phyloP scores from a whole-genome alignment of 106 monocot species.

The Dioscorea zingiberensis region DNA sequence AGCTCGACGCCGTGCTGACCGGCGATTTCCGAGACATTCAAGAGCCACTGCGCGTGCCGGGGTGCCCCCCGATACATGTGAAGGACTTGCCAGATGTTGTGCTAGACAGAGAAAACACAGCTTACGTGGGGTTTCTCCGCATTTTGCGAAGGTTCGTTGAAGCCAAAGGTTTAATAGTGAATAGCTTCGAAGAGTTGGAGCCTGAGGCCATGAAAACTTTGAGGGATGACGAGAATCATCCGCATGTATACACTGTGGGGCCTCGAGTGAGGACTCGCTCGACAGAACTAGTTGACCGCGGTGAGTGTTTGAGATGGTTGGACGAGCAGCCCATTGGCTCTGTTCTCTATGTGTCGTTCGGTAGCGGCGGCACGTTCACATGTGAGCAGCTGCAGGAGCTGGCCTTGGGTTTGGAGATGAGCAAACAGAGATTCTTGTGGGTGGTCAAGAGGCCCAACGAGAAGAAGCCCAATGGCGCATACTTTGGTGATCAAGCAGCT shows the following conservation, averaged over 20 bases:
- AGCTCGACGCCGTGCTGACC: constrained; percentile 1
- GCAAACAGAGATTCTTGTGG: constrained; percentile 2
- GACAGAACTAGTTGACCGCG: background rate
- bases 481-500: background rate
- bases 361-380: background rate
- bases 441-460: background rate
- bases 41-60: constrained; percentile 7
- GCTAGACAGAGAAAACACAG: background rate
- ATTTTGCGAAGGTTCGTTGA: background rate
- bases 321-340: background rate
- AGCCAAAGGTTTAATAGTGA: constrained; percentile 18
- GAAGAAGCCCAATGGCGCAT: background rate
- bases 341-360: constrained; percentile 2
- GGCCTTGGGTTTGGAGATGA: constrained; percentile 4
- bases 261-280: background rate
- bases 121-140: background rate
- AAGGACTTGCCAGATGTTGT: constrained; percentile 8
- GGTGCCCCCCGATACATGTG: constrained; percentile 8
- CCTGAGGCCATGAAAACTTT: constrained; percentile 1
- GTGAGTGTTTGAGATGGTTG: background rate
- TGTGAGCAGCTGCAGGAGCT: background rate
- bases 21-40: constrained; percentile 12
- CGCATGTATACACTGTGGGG: constrained; percentile 5
- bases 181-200: constrained; percentile 13
- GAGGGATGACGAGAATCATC: background rate